phyloP scores from a whole-genome alignment of 129 eudicot genomes.

The Chrysanthemum makinoi region DNA sequence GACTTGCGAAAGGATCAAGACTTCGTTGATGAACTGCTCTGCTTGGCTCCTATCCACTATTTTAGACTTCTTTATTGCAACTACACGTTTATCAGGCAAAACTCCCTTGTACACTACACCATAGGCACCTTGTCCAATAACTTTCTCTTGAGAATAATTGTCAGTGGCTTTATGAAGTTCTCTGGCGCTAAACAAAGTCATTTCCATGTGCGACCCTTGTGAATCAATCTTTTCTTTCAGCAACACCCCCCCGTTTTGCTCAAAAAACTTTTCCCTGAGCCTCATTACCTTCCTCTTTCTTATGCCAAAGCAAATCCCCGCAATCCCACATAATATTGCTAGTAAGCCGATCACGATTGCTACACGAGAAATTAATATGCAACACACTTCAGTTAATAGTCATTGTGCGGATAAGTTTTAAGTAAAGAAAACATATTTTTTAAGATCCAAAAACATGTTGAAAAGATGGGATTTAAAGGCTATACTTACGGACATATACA shows the following conservation, averaged over 20 bases:
- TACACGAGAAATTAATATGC: neutral
- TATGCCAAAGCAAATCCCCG: neutral
- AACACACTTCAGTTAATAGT: too few relatives aligned
- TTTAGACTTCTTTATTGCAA: constrained; percentile 3
- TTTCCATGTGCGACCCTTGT: neutral
- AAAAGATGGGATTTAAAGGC: too few relatives aligned
- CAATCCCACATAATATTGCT: neutral
- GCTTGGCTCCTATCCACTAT: neutral
- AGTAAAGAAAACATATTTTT: too few relatives aligned
- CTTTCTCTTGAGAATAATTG: neutral
- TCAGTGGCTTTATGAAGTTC: neutral
- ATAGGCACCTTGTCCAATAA: constrained; percentile 7
- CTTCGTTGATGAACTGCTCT: neutral
- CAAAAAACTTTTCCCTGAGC: constrained; percentile 3
- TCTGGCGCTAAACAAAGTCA: neutral
- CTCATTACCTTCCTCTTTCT: neutral
- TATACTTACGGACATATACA: too few relatives aligned
- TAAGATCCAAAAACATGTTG: too few relatives aligned
- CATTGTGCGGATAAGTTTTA: too few relatives aligned
- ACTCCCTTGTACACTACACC: neutral
- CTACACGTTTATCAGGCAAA: neutral
- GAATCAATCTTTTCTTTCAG: neutral
- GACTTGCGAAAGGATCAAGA: constrained; percentile 8
- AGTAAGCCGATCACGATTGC: neutral
- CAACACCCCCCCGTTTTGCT: neutral